Conservation (phyloP, 345 rosid species). For the Alliaria petiolata region DNA sequence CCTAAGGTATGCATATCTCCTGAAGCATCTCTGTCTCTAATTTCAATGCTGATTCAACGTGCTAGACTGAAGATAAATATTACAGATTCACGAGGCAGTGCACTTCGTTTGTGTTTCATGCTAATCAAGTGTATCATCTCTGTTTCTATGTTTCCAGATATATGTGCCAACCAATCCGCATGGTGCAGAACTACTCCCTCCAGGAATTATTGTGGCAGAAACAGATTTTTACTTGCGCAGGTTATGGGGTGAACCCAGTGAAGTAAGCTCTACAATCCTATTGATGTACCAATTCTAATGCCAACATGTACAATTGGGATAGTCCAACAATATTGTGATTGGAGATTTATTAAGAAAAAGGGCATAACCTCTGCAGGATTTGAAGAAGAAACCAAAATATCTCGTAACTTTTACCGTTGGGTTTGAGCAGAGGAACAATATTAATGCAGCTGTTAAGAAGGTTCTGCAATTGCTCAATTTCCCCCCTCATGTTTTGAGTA, state of each 20-base stretch:
- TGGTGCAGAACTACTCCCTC: slow-evolving; percentile 91
- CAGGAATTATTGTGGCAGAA: slow-evolving; percentile 76
- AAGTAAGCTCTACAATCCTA: slow-evolving; percentile 44
- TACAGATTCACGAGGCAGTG: neutral
- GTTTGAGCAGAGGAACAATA: slow-evolving; percentile 58
- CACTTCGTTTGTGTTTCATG: neutral
- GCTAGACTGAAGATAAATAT: neutral
- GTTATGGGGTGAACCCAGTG: slow-evolving; percentile 95
- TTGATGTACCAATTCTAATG: neutral
- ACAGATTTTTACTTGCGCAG: slow-evolving; percentile 80
- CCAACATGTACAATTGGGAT: neutral
- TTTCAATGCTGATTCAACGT: neutral
- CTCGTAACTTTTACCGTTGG: slow-evolving; percentile 88
- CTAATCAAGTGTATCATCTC: neutral
- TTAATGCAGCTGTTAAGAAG: slow-evolving; percentile 76
- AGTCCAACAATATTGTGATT: neutral
- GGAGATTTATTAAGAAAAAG: neutral
- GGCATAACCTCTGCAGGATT: slow-evolving; percentile 53
- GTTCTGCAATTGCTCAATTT: slow-evolving; percentile 31
- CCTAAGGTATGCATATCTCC: slow-evolving; percentile 41
- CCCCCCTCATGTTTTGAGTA: neutral
- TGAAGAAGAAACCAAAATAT: slow-evolving; percentile 76
- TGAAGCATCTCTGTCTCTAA: neutral
- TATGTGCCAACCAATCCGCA: slow-evolving; percentile 82
- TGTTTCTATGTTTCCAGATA: slow-evolving; percentile 46